Percentiles rank a stretch among this genome's conserved stretches.
phyloP scores from a whole-genome alignment of 1,139 yeast genomes.

The Debaryomycetaceae sp. region DNA sequence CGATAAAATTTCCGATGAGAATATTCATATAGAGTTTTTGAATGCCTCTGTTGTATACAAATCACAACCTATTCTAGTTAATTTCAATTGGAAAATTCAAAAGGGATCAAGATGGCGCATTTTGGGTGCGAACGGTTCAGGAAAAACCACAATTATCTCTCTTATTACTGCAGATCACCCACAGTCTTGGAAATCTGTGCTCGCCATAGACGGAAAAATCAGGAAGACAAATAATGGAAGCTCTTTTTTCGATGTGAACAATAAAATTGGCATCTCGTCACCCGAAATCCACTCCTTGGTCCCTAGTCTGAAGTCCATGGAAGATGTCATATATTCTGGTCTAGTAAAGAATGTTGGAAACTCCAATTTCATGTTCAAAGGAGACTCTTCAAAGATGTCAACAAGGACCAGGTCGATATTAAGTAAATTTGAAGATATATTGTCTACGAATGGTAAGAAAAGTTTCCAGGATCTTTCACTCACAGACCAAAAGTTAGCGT shows the following conservation, averaged over 20 bases:
- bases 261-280: constrained; percentile 78
- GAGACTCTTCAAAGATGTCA: constrained; percentile 12
- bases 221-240: constrained; percentile 69
- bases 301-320: constrained; percentile 54
- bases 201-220: constrained; percentile 62
- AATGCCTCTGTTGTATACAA: constrained; percentile 66
- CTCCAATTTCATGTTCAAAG: constrained; percentile 33
- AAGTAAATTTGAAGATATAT: constrained; percentile 20
- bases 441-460: constrained; percentile 30
- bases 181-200: constrained; percentile 81
- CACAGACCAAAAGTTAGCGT: constrained; percentile 74
- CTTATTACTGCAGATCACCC: constrained; percentile 94
- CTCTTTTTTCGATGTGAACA: constrained; percentile 75
- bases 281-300: constrained; percentile 90
- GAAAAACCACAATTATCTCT: constrained; percentile 84
- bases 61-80: constrained; percentile 54
- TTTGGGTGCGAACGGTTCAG: constrained; percentile 87
- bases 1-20: not conserved
- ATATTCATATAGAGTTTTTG: constrained; percentile 53
- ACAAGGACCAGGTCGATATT: constrained; percentile 17
- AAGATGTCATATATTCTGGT: constrained; percentile 71
- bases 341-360: constrained; percentile 57
- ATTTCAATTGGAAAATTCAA: constrained; percentile 64
- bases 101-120: constrained; percentile 86
- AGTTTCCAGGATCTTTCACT: constrained; percentile 54